A percentile compares a stretch with the other conserved stretches of the same genome.
These are phyloP conservation scores for Tephrocybe sp. DNA, from an alignment of 768 basidiomycete genomes.

Conservation along the genomic window DNA sequence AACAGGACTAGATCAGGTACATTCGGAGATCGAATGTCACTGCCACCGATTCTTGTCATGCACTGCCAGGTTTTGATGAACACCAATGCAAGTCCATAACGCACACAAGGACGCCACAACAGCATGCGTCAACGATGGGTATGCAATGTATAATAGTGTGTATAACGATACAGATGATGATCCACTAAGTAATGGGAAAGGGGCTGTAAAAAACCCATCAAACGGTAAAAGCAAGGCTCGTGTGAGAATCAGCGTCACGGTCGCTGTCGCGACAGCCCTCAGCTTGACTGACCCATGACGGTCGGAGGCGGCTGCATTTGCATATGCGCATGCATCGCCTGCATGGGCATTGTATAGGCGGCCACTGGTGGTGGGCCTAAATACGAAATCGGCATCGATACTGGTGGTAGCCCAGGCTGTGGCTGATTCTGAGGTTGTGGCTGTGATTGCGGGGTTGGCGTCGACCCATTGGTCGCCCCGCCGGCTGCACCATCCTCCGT, in stretches of 20 bases:
- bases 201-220: background rate
- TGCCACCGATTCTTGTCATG: background rate
- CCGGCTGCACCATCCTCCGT: constrained; percentile 10
- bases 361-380: constrained; percentile 11
- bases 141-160: constrained; percentile 11
- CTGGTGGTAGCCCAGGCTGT: constrained; percentile 2
- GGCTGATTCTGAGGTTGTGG: constrained; percentile 1
- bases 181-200: constrained; percentile 1
- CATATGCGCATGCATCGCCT: constrained; percentile 1
- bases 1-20: too few species aligned
- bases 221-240: background rate
- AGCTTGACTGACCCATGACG: constrained; percentile 12
- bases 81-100: background rate
- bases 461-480: background rate
- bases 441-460: constrained; percentile 2
- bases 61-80: background rate
- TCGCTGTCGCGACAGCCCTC: background rate
- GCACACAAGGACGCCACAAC: background rate
- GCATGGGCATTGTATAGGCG: constrained; percentile 10
- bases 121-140: background rate
- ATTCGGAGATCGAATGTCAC: background rate
- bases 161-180: constrained; percentile 14
- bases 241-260: too few species aligned
- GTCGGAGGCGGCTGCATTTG: constrained; percentile 8
- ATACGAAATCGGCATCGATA: constrained; percentile 10